Evolutionary conservation across 306 rosid genomes (phyloP).

Genomic region (Pachyrhizus erosus): DNA sequence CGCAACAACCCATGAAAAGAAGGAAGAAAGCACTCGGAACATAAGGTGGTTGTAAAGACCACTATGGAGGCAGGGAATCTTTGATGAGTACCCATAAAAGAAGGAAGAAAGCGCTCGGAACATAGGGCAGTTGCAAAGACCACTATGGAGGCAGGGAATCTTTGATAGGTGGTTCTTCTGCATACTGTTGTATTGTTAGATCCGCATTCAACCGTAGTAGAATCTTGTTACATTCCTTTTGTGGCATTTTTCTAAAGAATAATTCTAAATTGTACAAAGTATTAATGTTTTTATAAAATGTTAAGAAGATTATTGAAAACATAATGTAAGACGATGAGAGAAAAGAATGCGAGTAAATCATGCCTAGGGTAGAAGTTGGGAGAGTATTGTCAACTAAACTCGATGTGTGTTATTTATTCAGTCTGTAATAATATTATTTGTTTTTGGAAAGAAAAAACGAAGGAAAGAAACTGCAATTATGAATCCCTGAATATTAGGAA

Average conservation of each 20-base stretch:
- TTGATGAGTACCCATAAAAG: conserved; percentile 12
- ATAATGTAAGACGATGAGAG: neutral
- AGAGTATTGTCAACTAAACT: conserved; percentile 32
- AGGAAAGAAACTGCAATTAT: neutral
- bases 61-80: conserved; percentile 31
- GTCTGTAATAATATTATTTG: conserved; percentile 47
- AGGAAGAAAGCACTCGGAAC: neutral
- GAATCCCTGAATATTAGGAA: conserved; percentile 1
- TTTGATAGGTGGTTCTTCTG: neutral
- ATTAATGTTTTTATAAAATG: neutral
- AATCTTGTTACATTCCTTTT: neutral
- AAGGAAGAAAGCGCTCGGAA: conserved; percentile 4
- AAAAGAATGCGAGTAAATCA: neutral
- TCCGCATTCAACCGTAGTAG: neutral
- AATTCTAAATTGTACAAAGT: neutral
- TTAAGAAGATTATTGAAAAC: neutral
- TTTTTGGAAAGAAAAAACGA: neutral
- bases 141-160: conserved; percentile 2
- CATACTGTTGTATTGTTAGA: neutral
- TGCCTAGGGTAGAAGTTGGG: neutral
- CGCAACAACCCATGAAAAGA: conserved; percentile 6
- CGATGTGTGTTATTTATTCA: conserved; percentile 4
- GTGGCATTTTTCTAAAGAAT: conserved; percentile 18
- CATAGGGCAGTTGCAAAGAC: neutral
- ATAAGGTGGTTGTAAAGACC: conserved; percentile 5